Base-by-base conservation (phyloP, 306 rosid species). In the Lathyrus tuberosus region DNA sequence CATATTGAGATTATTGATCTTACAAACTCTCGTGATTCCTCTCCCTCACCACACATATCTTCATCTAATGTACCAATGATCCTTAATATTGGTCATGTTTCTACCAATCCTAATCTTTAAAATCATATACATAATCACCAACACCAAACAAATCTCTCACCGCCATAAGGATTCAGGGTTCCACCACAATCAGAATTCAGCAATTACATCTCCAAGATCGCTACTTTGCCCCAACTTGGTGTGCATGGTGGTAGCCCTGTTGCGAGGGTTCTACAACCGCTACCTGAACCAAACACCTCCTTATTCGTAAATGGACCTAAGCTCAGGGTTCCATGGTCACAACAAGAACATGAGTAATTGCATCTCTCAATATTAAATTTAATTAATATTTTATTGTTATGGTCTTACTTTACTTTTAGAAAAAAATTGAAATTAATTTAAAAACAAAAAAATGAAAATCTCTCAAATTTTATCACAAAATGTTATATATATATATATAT, bases 311-410 rank as follows among this genome's bases (percentile, higher is more conserved):
- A 12, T 16, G 74, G 37, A 22, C 0, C 22, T 24, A 35, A 11
- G 9, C 44, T 37, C 14, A 38, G 6, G 26, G 56, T 48, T 6
- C 30, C 61, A 5, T 68, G 70, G 80, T 59, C 48, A 26, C 75
- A 33, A 0, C 5, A 10, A 47, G 64, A 76, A 6, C 70, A 76
- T 37, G 75, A 76, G 70, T 76, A 56, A 56, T 49, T 38, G 62
- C 40, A 26, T 28, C 65, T 18, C 22, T 61, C 38, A 35, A 22
- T 10, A 46, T 12, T 58, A 6, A 16, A 40, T 64, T 15, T 65
- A 28, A 17, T 65, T 74, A 1, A n/a, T 6, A 5, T 56, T 70
- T 6, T 24, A 10, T 69, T 37, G 0, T 4, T 2, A 14, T 20
- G 10, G 10, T 47, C 18, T 38, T 5, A 12, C 3, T 54, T 52